A percentile compares a stretch with the other conserved stretches of the same genome.
Evolutionary conservation across 2,329 filamentous ascomycete species (phyloP).

Genomic region (Pseudogymnoascus sp.): DNA sequence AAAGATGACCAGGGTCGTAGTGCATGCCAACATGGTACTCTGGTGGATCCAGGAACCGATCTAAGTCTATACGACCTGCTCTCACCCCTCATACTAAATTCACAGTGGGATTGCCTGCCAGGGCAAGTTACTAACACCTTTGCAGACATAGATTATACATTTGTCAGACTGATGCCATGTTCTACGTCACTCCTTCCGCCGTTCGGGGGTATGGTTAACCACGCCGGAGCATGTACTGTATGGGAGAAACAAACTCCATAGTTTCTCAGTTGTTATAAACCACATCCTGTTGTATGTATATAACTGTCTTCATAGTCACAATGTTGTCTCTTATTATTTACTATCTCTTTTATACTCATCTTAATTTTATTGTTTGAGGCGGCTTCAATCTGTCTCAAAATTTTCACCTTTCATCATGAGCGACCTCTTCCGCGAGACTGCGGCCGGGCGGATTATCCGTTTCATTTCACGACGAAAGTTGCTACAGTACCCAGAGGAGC

Average conservation of each 20-base stretch:
- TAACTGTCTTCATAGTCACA: not conserved
- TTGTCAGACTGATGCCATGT: not conserved
- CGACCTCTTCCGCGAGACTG: constrained; percentile 39
- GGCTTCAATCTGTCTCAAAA: not conserved
- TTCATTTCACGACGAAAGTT: constrained; percentile 32
- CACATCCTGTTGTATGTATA: not conserved
- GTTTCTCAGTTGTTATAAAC: not conserved
- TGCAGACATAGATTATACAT: not conserved
- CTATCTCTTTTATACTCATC: not conserved
- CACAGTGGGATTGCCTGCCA: not conserved
- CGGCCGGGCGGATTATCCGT: constrained; percentile 36
- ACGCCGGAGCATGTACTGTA: not conserved
- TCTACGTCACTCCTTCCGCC: not conserved
- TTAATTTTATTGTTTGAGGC: not conserved
- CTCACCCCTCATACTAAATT: not conserved
- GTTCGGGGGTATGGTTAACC: not conserved
- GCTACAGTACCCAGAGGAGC: constrained; percentile 41
- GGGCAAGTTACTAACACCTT: not conserved
- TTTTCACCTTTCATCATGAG: constrained; percentile 21
- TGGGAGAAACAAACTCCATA: too few relatives aligned
- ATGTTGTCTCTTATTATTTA: not conserved
- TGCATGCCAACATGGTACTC: not conserved
- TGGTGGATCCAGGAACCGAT: not conserved
- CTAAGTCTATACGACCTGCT: not conserved
- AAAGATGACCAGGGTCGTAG: not conserved